These are phyloP conservation scores for Cercospora sojina DNA, from an alignment of 2,329 filamentous ascomycete genomes.

Conservation along the genomic window DNA sequence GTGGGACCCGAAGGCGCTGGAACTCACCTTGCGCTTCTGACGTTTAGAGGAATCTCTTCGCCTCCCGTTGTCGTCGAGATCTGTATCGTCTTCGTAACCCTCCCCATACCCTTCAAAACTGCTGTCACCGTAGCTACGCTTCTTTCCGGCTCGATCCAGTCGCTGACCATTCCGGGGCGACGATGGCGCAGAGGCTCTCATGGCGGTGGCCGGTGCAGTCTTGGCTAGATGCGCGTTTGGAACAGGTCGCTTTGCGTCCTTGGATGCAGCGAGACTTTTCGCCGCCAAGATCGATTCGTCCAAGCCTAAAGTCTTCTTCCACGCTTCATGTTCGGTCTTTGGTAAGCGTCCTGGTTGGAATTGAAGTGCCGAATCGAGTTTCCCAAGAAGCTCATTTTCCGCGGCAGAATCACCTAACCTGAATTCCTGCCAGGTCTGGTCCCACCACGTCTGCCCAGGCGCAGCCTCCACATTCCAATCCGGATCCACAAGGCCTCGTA, in stretches of 20 bases:
- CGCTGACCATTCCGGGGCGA: conserved; percentile 51
- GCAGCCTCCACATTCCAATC: conserved; percentile 29
- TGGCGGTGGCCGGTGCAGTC: conserved; percentile 26
- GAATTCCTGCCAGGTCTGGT: conserved; percentile 41
- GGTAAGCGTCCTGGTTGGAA: conserved; percentile 48
- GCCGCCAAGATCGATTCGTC: conserved; percentile 41
- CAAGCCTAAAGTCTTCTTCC: conserved; percentile 46
- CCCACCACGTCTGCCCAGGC: conserved; percentile 32
- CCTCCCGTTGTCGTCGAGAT: conserved; percentile 58
- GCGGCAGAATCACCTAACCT: conserved; percentile 38
- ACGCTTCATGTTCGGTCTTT: conserved; percentile 42
- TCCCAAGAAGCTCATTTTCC: conserved; percentile 35
- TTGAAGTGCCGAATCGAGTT: conserved; percentile 44
- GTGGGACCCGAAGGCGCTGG: neutral
- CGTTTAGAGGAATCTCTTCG: conserved; percentile 31
- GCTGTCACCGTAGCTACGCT: conserved; percentile 72
- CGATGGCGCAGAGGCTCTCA: conserved; percentile 38
- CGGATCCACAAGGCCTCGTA: conserved; percentile 39
- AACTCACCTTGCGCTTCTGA: conserved; percentile 34
- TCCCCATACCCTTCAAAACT: conserved; percentile 75
- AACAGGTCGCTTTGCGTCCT: conserved; percentile 20
- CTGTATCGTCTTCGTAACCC: conserved; percentile 67
- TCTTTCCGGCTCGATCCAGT: conserved; percentile 67
- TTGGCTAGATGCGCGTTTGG: conserved; percentile 31
- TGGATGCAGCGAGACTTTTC: conserved; percentile 26